phyloP scores from a whole-genome alignment of 345 rosid genomes.

The Sisymbrium altissimum region DNA sequence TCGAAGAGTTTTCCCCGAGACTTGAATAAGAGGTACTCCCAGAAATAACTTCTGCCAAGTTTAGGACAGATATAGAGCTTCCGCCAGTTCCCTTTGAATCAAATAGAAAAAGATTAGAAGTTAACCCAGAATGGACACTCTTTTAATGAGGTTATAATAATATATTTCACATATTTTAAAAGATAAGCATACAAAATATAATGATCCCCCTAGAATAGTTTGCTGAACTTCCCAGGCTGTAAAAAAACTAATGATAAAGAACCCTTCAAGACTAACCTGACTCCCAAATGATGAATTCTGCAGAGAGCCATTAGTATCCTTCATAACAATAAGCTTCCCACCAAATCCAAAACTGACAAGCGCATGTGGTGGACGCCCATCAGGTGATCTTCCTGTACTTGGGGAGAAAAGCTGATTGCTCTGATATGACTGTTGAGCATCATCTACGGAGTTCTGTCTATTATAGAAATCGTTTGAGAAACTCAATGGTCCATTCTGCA shows the following conservation, averaged over 20 bases:
- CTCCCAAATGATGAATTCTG: conserved; percentile 52
- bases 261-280: conserved; percentile 58
- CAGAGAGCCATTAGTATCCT: conserved; percentile 42
- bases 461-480: conserved; percentile 51
- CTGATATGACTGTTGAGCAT: conserved; percentile 51
- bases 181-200: not conserved
- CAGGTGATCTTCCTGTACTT: conserved; percentile 64
- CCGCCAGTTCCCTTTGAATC: conserved; percentile 54
- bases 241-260: not conserved
- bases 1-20: conserved; percentile 39
- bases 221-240: not conserved
- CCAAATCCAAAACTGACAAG: conserved; percentile 97
- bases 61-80: conserved; percentile 62
- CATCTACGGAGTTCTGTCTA: conserved; percentile 43
- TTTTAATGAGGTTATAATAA: not conserved
- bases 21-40: conserved; percentile 41
- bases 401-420: conserved; percentile 54
- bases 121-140: not conserved
- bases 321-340: conserved; percentile 86
- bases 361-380: conserved; percentile 96
- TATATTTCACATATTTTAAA: not conserved
- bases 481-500: conserved; percentile 46
- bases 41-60: conserved; percentile 64
- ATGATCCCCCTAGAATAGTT: not conserved
- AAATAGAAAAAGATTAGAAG: conserved; percentile 33